These are phyloP conservation scores for Globisporangium okanoganense DNA, from an alignment of 352 stramenopile genomes.

Conservation along the genomic window DNA sequence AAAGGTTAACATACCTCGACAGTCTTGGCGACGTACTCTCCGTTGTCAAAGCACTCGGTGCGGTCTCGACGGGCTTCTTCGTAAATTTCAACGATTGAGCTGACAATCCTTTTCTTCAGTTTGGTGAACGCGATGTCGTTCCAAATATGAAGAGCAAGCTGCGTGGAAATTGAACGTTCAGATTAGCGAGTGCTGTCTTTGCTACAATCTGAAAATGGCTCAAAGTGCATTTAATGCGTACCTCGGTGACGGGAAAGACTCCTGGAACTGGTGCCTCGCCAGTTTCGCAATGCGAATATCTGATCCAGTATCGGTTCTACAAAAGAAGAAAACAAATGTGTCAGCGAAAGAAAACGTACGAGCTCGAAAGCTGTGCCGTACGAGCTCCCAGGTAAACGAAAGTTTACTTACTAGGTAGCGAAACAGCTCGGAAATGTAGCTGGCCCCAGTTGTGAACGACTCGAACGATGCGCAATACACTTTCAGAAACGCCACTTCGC, in stretches of 20 bases:
- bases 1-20: conserved; percentile 44
- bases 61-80: conserved; percentile 40
- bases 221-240: conserved; percentile 15
- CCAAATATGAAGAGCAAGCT: conserved; percentile 86
- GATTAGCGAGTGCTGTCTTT: not conserved
- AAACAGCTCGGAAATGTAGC: conserved; percentile 83
- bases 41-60: conserved; percentile 69
- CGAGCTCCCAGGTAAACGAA: not conserved
- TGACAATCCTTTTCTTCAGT: conserved; percentile 66
- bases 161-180: not conserved
- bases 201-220: not conserved
- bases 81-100: conserved; percentile 65
- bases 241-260: conserved; percentile 80
- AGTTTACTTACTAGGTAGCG: conserved; percentile 51
- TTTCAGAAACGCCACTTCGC: conserved; percentile 63
- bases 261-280: conserved; percentile 78
- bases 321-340: not conserved
- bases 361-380: not conserved
- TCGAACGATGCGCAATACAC: conserved; percentile 70
- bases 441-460: conserved; percentile 66
- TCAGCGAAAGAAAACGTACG: not conserved
- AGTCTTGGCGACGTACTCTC: conserved; percentile 58
- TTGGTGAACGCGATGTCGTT: conserved; percentile 72
- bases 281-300: conserved; percentile 82
- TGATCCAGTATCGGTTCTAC: conserved; percentile 86